Conservation (phyloP, 2,329 filamentous ascomycete genomes). For the Fusarium vanettenii region DNA sequence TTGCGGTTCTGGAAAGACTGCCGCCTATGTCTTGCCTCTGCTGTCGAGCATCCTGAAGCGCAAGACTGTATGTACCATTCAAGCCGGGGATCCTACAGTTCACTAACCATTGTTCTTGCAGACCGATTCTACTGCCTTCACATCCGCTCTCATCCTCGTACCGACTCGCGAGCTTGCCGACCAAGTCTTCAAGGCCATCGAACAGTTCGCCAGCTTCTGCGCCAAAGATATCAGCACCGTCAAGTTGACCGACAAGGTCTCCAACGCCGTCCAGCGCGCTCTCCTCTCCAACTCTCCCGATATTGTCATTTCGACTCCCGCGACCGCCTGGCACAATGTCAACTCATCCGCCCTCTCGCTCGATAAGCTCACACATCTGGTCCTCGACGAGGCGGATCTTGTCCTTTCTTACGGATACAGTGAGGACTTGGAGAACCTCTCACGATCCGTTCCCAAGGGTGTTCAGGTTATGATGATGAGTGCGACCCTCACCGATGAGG, state of each 20-base stretch:
- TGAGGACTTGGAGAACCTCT: slow-evolving; percentile 85
- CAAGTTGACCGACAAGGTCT: slow-evolving; percentile 91
- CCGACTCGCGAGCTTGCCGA: slow-evolving; percentile 95
- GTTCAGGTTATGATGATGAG: slow-evolving; percentile 95
- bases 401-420: slow-evolving; percentile 95
- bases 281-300: slow-evolving; percentile 89
- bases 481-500: slow-evolving; percentile 88
- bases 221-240: slow-evolving; percentile 83
- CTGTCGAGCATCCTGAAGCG: slow-evolving; percentile 84
- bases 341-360: slow-evolving; percentile 73
- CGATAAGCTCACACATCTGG: slow-evolving; percentile 77
- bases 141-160: slow-evolving; percentile 87
- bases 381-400: slow-evolving; percentile 94
- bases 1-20: slow-evolving; percentile 96
- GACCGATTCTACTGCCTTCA: slow-evolving; percentile 64
- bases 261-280: slow-evolving; percentile 87
- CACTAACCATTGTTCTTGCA: slow-evolving; percentile 42
- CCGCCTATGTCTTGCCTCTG: slow-evolving; percentile 93
- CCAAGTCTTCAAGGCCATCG: slow-evolving; percentile 85
- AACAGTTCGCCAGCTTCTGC: slow-evolving; percentile 83
- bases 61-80: slow-evolving; percentile 67
- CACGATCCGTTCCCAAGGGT: slow-evolving; percentile 82
- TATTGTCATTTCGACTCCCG: slow-evolving; percentile 89
- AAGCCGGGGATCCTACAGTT: not conserved
- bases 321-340: slow-evolving; percentile 83